phyloP scores from a whole-genome alignment of 148 eudicot species.

The Selenicereus undatus region DNA sequence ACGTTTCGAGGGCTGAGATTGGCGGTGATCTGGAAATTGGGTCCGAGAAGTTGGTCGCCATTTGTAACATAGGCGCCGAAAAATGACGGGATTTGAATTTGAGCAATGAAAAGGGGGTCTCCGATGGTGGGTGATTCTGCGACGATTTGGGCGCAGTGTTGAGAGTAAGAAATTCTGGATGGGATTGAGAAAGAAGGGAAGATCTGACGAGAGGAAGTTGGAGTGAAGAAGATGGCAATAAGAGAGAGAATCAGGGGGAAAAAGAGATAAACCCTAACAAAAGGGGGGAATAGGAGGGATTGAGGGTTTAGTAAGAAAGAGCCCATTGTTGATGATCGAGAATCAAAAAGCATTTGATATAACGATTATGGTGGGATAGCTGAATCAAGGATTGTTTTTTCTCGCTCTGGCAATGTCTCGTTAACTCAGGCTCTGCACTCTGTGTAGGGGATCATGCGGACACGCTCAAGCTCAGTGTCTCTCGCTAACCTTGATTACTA shows the following conservation, averaged over 20 bases:
- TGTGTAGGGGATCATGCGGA: too few species aligned
- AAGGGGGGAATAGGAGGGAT: neutral
- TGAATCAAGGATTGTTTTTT: too few species aligned
- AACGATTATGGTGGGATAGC: too few species aligned
- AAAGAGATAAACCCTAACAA: neutral
- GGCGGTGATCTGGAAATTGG: conserved; percentile 23
- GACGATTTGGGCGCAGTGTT: conserved; percentile 46
- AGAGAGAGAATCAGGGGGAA: conserved; percentile 2
- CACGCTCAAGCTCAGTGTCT: too few species aligned
- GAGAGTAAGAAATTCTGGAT: conserved; percentile 39
- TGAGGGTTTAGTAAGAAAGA: neutral
- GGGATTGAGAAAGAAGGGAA: neutral
- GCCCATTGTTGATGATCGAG: conserved; percentile 15
- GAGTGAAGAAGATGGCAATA: neutral
- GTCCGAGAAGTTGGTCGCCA: conserved; percentile 23
- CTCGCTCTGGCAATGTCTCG: too few species aligned
- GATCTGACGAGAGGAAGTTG: neutral
- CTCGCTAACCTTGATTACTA: too few species aligned
- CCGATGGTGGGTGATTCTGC: conserved; percentile 27
- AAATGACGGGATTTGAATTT: conserved; percentile 27
- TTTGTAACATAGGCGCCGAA: conserved; percentile 29
- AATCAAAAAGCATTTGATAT: neutral
- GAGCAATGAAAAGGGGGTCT: neutral
- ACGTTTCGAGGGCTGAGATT: conserved; percentile 22
- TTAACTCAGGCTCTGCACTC: too few species aligned